Evolutionary conservation across 139 green algal genomes (phyloP).

Genomic region (Chlorella vulgaris): DNA sequence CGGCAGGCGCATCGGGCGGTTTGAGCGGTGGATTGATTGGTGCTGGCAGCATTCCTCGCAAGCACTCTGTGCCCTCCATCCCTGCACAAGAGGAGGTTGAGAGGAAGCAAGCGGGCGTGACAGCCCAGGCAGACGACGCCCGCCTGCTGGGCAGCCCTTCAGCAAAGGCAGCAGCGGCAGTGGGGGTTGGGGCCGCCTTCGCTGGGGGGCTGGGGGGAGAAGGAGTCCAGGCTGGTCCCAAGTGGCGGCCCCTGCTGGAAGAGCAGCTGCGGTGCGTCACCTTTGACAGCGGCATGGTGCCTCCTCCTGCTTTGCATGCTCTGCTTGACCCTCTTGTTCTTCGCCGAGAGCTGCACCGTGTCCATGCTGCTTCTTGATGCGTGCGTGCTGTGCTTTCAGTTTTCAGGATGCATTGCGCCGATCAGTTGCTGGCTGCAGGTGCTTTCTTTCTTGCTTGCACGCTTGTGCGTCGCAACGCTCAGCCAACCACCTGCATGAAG

Average conservation of each 20-base stretch:
- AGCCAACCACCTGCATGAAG: too few relatives aligned
- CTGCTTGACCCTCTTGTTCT: neutral
- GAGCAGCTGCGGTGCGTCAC: constrained; percentile 41
- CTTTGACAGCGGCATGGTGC: neutral
- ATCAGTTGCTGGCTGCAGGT: too few relatives aligned
- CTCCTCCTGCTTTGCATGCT: neutral
- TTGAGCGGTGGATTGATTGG: neutral
- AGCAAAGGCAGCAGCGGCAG: constrained; percentile 6
- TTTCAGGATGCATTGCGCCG: too few relatives aligned
- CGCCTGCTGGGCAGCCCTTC: constrained; percentile 12
- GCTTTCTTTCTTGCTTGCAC: too few relatives aligned
- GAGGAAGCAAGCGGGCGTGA: constrained; percentile 33
- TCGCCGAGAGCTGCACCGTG: neutral
- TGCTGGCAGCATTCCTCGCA: constrained; percentile 16
- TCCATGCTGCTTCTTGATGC: neutral
- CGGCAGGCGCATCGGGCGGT: neutral
- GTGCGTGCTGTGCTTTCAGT: too few relatives aligned
- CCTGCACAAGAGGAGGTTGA: constrained; percentile 3
- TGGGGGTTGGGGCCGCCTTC: neutral
- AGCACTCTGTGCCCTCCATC: constrained; percentile 28
- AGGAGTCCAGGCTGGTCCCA: neutral
- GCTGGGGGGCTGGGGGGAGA: neutral
- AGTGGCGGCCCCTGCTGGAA: constrained; percentile 27
- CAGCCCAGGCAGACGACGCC: constrained; percentile 22
- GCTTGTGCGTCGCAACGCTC: too few relatives aligned